A percentile compares a stretch with the other conserved stretches of the same genome.
Evolutionary conservation across 2,329 filamentous ascomycete species (phyloP).

Genomic region (Hypoxylon sp.): DNA sequence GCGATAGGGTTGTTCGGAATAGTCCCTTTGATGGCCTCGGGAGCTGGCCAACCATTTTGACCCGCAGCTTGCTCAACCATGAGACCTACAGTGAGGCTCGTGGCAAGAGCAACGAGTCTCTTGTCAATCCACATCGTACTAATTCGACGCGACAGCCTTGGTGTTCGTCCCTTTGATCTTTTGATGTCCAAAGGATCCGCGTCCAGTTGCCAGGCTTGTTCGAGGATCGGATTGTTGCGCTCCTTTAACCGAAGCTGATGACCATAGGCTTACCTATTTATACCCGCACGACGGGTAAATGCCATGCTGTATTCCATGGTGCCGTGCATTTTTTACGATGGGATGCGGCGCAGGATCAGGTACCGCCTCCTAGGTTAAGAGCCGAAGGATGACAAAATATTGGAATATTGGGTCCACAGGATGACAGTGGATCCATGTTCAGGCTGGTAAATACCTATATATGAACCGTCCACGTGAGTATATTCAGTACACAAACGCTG

Average conservation of each 20-base stretch:
- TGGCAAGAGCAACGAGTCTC: slow-evolving; percentile 6
- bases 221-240: background rate
- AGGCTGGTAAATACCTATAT: background rate
- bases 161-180: background rate
- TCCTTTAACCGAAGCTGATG: background rate
- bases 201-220: background rate
- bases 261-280: background rate
- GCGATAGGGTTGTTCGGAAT: slow-evolving; percentile 43
- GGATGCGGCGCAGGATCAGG: background rate
- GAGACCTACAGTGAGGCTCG: slow-evolving; percentile 22
- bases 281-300: background rate
- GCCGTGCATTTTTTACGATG: background rate
- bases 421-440: background rate
- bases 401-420: background rate
- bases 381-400: background rate
- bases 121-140: slow-evolving; percentile 12
- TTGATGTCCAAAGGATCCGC: background rate
- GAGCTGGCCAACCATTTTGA: slow-evolving; percentile 38
- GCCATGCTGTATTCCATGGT: background rate
- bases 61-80: slow-evolving; percentile 1
- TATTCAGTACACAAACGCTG: background rate
- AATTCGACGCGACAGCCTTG: background rate
- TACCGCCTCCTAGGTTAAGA: background rate
- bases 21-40: slow-evolving; percentile 40
- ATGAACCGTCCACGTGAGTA: background rate